phyloP scores from a whole-genome alignment of 2,329 filamentous ascomycete genomes.

The Orbilia brochopaga region DNA sequence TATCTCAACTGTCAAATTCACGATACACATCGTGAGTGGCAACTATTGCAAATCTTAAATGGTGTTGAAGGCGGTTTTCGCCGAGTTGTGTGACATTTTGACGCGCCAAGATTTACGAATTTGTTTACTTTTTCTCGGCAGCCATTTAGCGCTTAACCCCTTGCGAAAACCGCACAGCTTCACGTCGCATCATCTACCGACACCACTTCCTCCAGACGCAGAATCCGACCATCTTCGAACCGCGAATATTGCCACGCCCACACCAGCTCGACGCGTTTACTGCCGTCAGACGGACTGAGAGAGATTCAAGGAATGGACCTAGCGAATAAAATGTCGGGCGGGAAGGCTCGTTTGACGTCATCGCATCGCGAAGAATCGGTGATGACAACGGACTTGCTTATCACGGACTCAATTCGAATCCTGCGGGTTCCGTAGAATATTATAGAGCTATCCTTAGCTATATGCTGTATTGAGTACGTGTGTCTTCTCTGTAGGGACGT shows the following conservation, averaged over 20 bases:
- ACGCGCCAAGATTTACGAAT: constrained; percentile 14
- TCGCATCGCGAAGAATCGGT: constrained; percentile 3
- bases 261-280: constrained; percentile 39
- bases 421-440: no score
- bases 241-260: constrained; percentile 47
- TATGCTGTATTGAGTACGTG: no score
- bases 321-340: constrained; percentile 49
- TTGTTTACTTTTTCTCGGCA: constrained; percentile 44
- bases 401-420: not conserved
- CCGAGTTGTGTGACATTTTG: constrained; percentile 24
- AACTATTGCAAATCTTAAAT: no score
- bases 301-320: constrained; percentile 3
- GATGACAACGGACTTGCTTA: not conserved
- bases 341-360: constrained; percentile 43
- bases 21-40: no score
- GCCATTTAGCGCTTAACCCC: constrained; percentile 48
- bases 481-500: no score
- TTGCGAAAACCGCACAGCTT: constrained; percentile 49
- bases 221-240: constrained; percentile 25
- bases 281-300: constrained; percentile 1
- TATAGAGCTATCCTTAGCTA: no score
- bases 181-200: constrained; percentile 51
- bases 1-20: no score
- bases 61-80: no score
- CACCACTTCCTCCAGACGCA: constrained; percentile 22